A percentile compares a stretch with the other conserved stretches of the same genome.
phyloP scores from a whole-genome alignment of 768 basidiomycete genomes.

The Sarcodon sp. region DNA sequence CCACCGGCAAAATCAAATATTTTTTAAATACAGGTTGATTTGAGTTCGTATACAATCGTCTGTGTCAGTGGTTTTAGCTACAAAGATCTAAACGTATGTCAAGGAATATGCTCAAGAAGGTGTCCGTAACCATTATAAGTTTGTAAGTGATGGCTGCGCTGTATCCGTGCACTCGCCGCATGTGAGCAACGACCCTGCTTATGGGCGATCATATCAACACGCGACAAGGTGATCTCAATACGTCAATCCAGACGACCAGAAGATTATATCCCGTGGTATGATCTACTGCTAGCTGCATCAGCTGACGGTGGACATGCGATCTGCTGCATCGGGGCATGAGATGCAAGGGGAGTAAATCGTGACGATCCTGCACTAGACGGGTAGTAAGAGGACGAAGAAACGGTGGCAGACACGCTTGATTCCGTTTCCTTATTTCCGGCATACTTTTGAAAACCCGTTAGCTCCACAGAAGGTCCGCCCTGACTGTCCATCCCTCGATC shows the following conservation, averaged over 20 bases:
- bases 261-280: not conserved
- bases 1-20: no score
- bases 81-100: no score
- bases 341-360: not conserved
- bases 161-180: no score
- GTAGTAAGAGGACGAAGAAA: not conserved
- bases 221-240: no score
- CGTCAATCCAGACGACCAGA: not conserved
- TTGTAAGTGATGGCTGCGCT: no score
- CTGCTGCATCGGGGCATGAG: not conserved
- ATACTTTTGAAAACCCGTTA: constrained; percentile 38
- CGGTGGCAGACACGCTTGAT: constrained; percentile 8
- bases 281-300: not conserved
- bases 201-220: no score
- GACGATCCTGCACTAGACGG: not conserved
- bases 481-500: constrained; percentile 32
- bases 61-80: no score
- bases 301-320: not conserved
- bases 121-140: no score
- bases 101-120: no score
- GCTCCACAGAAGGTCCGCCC: constrained; percentile 44
- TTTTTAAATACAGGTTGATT: no score
- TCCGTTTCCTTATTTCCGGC: constrained; percentile 17
- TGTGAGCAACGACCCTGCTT: no score
- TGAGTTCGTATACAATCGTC: no score